Conservation (phyloP, 1,284 basidiomycete species). For the Cutaneotrichosporon sp. region DNA sequence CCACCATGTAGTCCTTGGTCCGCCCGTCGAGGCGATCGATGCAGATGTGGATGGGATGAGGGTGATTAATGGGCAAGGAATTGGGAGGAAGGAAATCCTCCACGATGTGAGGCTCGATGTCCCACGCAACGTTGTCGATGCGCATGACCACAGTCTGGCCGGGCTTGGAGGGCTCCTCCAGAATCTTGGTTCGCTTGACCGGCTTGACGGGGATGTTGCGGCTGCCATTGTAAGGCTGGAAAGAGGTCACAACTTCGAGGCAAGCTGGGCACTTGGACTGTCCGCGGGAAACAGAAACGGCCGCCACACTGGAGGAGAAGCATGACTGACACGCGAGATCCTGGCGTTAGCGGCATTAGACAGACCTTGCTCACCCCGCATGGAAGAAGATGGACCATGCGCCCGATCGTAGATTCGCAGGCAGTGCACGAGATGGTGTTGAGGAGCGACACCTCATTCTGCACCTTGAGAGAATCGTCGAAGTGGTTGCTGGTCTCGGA, state of each 20-base stretch:
- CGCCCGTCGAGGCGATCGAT: slow-evolving; percentile 48
- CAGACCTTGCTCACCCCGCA: slow-evolving; percentile 6
- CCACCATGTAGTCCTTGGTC: slow-evolving; percentile 52
- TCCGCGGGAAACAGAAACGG: slow-evolving; percentile 36
- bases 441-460: neutral
- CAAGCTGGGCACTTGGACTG: slow-evolving; percentile 40
- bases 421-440: slow-evolving; percentile 6
- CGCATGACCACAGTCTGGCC: slow-evolving; percentile 37
- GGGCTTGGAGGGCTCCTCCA: neutral
- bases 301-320: slow-evolving; percentile 41
- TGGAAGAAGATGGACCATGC: slow-evolving; percentile 11
- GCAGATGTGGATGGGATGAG: slow-evolving; percentile 50
- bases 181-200: neutral
- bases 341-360: slow-evolving; percentile 5
- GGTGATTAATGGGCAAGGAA: slow-evolving; percentile 34
- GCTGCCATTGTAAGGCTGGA: slow-evolving; percentile 16
- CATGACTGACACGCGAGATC: slow-evolving; percentile 41
- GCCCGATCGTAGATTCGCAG: neutral
- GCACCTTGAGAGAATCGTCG: neutral
- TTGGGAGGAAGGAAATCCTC: slow-evolving; percentile 42
- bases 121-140: slow-evolving; percentile 54
- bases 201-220: neutral
- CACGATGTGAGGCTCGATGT: slow-evolving; percentile 49
- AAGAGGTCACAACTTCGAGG: slow-evolving; percentile 28
- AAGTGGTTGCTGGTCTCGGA: neutral